These are phyloP conservation scores for Saccharata proteae DNA, from an alignment of 2,329 filamentous ascomycete species.

Conservation along the genomic window DNA sequence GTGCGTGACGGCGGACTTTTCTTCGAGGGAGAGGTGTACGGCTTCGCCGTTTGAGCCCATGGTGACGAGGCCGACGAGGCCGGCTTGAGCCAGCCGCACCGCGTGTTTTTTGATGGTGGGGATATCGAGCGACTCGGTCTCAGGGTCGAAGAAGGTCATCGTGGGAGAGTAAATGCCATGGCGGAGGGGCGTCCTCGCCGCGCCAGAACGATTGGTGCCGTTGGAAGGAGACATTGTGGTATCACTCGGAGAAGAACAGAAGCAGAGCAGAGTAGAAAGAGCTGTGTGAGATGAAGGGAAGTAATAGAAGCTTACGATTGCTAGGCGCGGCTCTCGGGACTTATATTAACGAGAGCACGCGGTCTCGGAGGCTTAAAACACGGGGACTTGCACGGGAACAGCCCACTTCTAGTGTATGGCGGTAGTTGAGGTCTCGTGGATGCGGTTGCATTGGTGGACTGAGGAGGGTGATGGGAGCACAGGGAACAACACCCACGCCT, in stretches of 20 bases:
- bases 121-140: conserved; percentile 76
- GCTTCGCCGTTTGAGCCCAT: conserved; percentile 91
- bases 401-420: too few relatives aligned
- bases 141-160: conserved; percentile 79
- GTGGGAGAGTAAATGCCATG: conserved; percentile 80
- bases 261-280: conserved; percentile 8
- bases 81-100: conserved; percentile 62
- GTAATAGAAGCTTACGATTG: conserved; percentile 17
- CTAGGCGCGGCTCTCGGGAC: too few relatives aligned
- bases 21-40: conserved; percentile 66
- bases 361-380: too few relatives aligned
- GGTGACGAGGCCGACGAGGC: conserved; percentile 69
- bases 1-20: conserved; percentile 62
- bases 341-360: too few relatives aligned
- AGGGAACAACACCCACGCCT: too few relatives aligned
- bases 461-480: too few relatives aligned
- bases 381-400: too few relatives aligned
- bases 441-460: too few relatives aligned
- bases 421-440: too few relatives aligned
- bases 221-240: conserved; percentile 11
- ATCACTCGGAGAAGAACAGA: conserved; percentile 11
- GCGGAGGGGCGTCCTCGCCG: conserved; percentile 48
- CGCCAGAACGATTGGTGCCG: conserved; percentile 18
- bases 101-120: conserved; percentile 69
- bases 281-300: conserved; percentile 3